A percentile compares a stretch with the other conserved stretches of the same genome.
Evolutionary conservation across 2,329 filamentous ascomycete species (phyloP).

Genomic region (Hypoxylon sp.): DNA sequence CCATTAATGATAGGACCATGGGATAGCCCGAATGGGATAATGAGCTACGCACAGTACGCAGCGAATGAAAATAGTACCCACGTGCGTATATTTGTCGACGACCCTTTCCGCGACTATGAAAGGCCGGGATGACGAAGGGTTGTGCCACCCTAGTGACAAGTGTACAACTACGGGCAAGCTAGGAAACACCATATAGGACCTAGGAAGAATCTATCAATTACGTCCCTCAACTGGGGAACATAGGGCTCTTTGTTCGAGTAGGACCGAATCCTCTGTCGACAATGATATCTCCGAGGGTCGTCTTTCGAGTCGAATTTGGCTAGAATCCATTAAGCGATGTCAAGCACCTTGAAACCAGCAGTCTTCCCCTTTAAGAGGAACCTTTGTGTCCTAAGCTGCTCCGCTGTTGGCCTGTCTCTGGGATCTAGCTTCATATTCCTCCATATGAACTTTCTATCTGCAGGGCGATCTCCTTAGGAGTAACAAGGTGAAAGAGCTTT

Average conservation of each 20-base stretch:
- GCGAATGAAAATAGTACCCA: not conserved
- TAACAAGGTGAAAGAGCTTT: no score
- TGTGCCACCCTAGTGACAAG: not conserved
- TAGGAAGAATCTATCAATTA: not conserved
- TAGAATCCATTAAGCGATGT: no score
- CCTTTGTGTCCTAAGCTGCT: no score
- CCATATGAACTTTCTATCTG: not conserved
- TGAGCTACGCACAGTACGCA: not conserved
- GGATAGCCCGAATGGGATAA: no score
- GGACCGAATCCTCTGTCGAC: not conserved
- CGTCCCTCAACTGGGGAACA: not conserved
- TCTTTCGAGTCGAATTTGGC: no score
- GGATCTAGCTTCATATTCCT: not conserved
- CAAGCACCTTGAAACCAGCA: no score
- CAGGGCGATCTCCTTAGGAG: not conserved
- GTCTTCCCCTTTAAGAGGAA: no score
- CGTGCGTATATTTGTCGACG: not conserved
- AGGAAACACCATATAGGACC: not conserved
- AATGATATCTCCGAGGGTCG: no score
- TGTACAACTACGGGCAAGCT: not conserved
- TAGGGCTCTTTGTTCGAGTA: constrained; percentile 1
- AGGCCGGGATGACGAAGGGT: not conserved
- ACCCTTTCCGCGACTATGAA: not conserved
- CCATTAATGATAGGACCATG: no score
- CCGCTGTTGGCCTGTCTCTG: not conserved